Evolutionary conservation across 495 filamentous ascomycete species (phyloP).

Genomic region (Annulohypoxylon bovei): DNA sequence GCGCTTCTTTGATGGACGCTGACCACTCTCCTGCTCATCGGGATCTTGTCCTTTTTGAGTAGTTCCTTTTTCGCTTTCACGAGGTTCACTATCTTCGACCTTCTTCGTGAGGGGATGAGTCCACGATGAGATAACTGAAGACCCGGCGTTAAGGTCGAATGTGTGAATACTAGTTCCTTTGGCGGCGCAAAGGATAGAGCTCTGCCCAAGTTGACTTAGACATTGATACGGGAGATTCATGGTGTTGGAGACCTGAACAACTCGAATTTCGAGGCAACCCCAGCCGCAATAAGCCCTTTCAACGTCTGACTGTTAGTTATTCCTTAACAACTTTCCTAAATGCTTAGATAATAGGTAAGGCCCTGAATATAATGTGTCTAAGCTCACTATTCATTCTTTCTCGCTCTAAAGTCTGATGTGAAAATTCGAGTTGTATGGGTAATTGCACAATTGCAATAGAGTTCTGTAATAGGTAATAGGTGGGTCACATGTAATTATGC

Average conservation of each 20-base stretch:
- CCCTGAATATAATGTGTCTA: neutral
- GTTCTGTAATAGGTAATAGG: neutral
- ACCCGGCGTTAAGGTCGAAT: slow-evolving; percentile 55
- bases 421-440: slow-evolving; percentile 26
- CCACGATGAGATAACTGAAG: slow-evolving; percentile 62
- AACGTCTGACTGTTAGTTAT: neutral
- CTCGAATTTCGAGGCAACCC: too few relatives aligned
- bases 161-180: slow-evolving; percentile 65
- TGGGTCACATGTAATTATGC: slow-evolving; percentile 4
- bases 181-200: slow-evolving; percentile 63
- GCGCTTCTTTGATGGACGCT: slow-evolving; percentile 41
- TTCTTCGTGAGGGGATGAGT: slow-evolving; percentile 48
- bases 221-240: slow-evolving; percentile 62
- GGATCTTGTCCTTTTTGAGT: slow-evolving; percentile 37
- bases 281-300: neutral
- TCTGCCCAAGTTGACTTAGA: slow-evolving; percentile 45
- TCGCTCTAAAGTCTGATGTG: slow-evolving; percentile 11
- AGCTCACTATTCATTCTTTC: neutral
- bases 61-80: neutral
- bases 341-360: neutral
- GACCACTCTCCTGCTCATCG: slow-evolving; percentile 35
- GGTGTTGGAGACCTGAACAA: slow-evolving; percentile 54
- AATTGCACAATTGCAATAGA: slow-evolving; percentile 21
- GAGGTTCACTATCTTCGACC: slow-evolving; percentile 27
- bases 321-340: neutral